These are phyloP conservation scores for Ceratocystis huliohia DNA, from an alignment of 2,329 filamentous ascomycete genomes.

Conservation along the genomic window DNA sequence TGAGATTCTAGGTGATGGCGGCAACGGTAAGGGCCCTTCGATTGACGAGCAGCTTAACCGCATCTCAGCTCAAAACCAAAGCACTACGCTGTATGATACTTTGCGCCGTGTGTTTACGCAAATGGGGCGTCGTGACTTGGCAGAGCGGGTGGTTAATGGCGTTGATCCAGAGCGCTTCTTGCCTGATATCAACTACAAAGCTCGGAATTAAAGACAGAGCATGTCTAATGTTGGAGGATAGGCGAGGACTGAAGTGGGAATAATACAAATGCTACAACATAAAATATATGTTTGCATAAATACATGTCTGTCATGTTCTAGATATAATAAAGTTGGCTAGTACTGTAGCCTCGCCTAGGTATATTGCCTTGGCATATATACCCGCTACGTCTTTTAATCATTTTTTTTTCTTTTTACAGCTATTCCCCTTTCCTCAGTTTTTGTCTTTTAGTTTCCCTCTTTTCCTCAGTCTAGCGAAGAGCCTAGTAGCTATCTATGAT, in stretches of 20 bases:
- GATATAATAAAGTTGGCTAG: neutral
- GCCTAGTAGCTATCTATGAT: neutral
- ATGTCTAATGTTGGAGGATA: neutral
- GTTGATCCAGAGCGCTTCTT: constrained; percentile 87
- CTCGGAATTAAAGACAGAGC: constrained; percentile 53
- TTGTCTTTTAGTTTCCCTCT: neutral
- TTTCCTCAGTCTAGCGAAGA: too few species aligned
- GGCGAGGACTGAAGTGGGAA: too few species aligned
- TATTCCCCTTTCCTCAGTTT: neutral
- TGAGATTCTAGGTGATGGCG: constrained; percentile 56
- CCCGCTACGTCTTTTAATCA: too few species aligned
- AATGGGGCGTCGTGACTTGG: constrained; percentile 81
- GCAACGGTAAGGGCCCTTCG: constrained; percentile 28
- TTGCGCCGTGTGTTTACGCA: constrained; percentile 87
- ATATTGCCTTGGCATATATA: too few species aligned
- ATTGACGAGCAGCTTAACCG: constrained; percentile 65
- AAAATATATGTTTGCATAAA: too few species aligned
- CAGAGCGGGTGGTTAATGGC: constrained; percentile 73
- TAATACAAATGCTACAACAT: too few species aligned
- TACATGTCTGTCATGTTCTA: neutral
- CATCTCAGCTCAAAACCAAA: constrained; percentile 89
- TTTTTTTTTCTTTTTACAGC: neutral
- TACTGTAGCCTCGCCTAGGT: too few species aligned
- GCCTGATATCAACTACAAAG: constrained; percentile 44
- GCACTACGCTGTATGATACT: constrained; percentile 93